Evolutionary conservation across 1,284 basidiomycete genomes (phyloP).

Genomic region (Peniophora sp.): DNA sequence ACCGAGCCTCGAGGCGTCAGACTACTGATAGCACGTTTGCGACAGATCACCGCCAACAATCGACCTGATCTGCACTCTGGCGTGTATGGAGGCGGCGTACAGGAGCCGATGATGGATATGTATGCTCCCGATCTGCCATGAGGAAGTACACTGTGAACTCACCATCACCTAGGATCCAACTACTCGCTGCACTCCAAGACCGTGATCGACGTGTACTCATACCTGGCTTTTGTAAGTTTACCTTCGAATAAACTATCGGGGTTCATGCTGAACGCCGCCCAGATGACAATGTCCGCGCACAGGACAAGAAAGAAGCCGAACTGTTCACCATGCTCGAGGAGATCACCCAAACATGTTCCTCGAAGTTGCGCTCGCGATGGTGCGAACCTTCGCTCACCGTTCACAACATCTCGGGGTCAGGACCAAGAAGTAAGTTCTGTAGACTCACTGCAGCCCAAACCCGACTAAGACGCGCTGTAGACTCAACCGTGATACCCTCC

Average conservation of each 20-base stretch:
- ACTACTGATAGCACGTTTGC: background rate
- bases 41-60: slow-evolving; percentile 54
- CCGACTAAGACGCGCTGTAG: slow-evolving; percentile 26
- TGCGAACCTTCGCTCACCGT: slow-evolving; percentile 71
- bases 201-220: slow-evolving; percentile 56
- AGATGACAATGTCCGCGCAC: slow-evolving; percentile 72
- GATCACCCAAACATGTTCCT: slow-evolving; percentile 58
- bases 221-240: slow-evolving; percentile 75
- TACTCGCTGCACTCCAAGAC: slow-evolving; percentile 70
- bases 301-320: slow-evolving; percentile 58
- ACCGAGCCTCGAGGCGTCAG: background rate
- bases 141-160: too few relatives aligned
- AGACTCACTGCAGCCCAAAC: background rate
- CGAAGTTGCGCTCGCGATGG: slow-evolving; percentile 70
- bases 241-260: background rate
- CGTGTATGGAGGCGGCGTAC: slow-evolving; percentile 83
- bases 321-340: slow-evolving; percentile 63
- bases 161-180: slow-evolving; percentile 75
- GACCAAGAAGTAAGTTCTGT: slow-evolving; percentile 67
- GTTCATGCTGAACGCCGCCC: background rate
- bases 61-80: slow-evolving; percentile 81
- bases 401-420: slow-evolving; percentile 65
- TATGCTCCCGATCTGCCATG: slow-evolving; percentile 23
- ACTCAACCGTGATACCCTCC: slow-evolving; percentile 83
- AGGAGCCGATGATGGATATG: slow-evolving; percentile 93